Evolutionary conservation across 1,284 basidiomycete species (phyloP).

Genomic region (Coniophora puteana): DNA sequence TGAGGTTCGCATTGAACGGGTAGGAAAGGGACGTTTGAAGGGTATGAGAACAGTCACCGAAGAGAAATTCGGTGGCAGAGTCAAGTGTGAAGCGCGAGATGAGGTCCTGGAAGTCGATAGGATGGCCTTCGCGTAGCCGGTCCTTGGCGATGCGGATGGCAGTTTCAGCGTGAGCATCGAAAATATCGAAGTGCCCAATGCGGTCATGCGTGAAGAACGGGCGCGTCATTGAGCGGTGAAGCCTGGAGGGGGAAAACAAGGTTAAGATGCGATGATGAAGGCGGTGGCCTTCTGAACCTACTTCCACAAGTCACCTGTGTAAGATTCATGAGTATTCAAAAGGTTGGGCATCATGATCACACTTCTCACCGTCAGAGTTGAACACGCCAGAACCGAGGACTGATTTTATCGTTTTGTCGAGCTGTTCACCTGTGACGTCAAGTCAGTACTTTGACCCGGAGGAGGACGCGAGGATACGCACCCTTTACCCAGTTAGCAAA

Average conservation of each 20-base stretch:
- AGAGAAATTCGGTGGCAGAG: slow-evolving; percentile 31
- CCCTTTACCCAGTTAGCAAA: slow-evolving; percentile 30
- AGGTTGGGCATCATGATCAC: background rate
- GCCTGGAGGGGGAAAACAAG: no score
- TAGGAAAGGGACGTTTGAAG: slow-evolving; percentile 16
- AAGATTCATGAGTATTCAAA: background rate
- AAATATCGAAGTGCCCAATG: slow-evolving; percentile 37
- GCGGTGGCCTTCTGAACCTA: slow-evolving; percentile 8
- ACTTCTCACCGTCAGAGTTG: slow-evolving; percentile 32
- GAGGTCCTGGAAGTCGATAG: slow-evolving; percentile 35
- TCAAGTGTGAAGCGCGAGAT: slow-evolving; percentile 32
- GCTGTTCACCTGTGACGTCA: slow-evolving; percentile 25
- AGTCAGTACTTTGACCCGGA: slow-evolving; percentile 15
- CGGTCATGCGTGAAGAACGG: slow-evolving; percentile 35
- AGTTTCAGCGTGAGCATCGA: slow-evolving; percentile 31
- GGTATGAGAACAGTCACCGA: slow-evolving; percentile 27
- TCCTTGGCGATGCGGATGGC: slow-evolving; percentile 25
- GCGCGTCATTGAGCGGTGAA: slow-evolving; percentile 36
- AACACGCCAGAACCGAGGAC: slow-evolving; percentile 36
- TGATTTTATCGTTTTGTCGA: slow-evolving; percentile 23
- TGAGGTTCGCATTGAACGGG: slow-evolving; percentile 15
- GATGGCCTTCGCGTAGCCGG: slow-evolving; percentile 23
- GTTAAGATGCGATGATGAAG: background rate
- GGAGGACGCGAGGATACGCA: slow-evolving; percentile 2
- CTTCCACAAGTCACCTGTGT: slow-evolving; percentile 29